Evolutionary conservation across 495 filamentous ascomycete species (phyloP).

Genomic region (Lasiosphaeriaceae sp.): DNA sequence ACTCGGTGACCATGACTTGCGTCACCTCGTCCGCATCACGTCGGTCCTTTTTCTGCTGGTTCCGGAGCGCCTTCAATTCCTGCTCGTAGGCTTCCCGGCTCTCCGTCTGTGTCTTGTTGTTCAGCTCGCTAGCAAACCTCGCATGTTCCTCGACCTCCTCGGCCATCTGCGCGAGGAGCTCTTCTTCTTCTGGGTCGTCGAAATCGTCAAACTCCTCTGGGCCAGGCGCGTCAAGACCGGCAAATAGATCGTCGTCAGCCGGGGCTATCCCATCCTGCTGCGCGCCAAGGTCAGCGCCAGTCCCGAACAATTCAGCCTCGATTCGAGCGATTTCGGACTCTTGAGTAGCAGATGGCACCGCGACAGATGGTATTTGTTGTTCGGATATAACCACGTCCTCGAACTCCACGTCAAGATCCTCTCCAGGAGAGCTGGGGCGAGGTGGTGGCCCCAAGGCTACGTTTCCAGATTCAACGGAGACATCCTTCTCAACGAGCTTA

Average conservation of each 20-base stretch:
- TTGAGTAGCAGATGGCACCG: not conserved
- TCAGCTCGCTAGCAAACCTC: slow-evolving; percentile 81
- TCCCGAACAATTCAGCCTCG: slow-evolving; percentile 22
- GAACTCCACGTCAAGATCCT: slow-evolving; percentile 32
- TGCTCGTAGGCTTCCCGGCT: slow-evolving; percentile 75
- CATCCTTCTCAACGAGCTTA: not conserved
- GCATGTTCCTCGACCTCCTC: slow-evolving; percentile 89
- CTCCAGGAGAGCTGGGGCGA: slow-evolving; percentile 13
- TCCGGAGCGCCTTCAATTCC: slow-evolving; percentile 80
- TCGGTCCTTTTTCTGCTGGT: slow-evolving; percentile 92
- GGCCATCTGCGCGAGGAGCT: slow-evolving; percentile 77
- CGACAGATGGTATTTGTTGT: not conserved
- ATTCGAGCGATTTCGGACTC: slow-evolving; percentile 21
- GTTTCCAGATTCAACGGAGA: not conserved
- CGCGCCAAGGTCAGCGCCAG: not conserved
- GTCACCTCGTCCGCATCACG: slow-evolving; percentile 95
- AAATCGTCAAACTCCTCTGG: slow-evolving; percentile 48
- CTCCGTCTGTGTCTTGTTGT: slow-evolving; percentile 59
- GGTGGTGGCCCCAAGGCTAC: not conserved
- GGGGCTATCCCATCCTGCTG: slow-evolving; percentile 5
- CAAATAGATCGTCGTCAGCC: slow-evolving; percentile 25
- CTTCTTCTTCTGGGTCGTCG: slow-evolving; percentile 88
- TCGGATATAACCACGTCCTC: slow-evolving; percentile 34
- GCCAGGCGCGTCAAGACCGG: slow-evolving; percentile 30
- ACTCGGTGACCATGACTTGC: slow-evolving; percentile 89